Percentiles rank a stretch among this genome's conserved stretches.
phyloP scores from a whole-genome alignment of 202 grass and related monocot species.

The Sporobolus alterniflorus region DNA sequence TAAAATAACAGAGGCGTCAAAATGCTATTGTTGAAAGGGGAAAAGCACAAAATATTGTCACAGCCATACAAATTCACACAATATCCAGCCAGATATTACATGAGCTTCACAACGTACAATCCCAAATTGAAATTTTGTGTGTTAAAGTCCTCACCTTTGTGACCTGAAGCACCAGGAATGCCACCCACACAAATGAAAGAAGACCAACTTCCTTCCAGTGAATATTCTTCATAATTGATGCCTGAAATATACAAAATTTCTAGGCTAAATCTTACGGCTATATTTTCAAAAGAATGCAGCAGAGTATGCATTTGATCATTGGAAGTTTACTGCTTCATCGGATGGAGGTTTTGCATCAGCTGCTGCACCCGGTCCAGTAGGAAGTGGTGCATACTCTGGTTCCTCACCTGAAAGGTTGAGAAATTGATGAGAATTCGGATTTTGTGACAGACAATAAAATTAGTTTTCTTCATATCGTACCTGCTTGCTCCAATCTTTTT shows the following conservation, averaged over 20 bases:
- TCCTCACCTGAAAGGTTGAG: constrained; percentile 48
- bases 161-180: constrained; percentile 83
- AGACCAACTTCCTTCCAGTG: constrained; percentile 87
- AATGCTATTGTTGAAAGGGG: constrained; percentile 4
- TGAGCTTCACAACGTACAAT: constrained; percentile 9
- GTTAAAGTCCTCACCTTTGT: constrained; percentile 57
- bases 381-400: constrained; percentile 66
- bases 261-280: constrained; percentile 3
- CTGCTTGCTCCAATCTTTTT: constrained; percentile 51
- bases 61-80: background rate
- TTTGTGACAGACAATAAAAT: constrained; percentile 31
- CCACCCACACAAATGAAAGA: constrained; percentile 76
- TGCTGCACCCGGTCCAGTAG: constrained; percentile 53
- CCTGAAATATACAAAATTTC: constrained; percentile 52
- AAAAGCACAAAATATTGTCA: background rate
- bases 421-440: constrained; percentile 13
- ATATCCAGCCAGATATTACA: constrained; percentile 23
- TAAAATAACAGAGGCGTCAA: constrained; percentile 19
- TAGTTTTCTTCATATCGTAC: constrained; percentile 48
- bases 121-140: constrained; percentile 6
- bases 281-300: constrained; percentile 21
- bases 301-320: constrained; percentile 2
- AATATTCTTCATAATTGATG: constrained; percentile 67
- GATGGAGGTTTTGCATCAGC: constrained; percentile 32
- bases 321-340: constrained; percentile 55